These are phyloP conservation scores for Lolium multiflorum DNA, from an alignment of 176 grass and related monocot genomes.

Conservation along the genomic window DNA sequence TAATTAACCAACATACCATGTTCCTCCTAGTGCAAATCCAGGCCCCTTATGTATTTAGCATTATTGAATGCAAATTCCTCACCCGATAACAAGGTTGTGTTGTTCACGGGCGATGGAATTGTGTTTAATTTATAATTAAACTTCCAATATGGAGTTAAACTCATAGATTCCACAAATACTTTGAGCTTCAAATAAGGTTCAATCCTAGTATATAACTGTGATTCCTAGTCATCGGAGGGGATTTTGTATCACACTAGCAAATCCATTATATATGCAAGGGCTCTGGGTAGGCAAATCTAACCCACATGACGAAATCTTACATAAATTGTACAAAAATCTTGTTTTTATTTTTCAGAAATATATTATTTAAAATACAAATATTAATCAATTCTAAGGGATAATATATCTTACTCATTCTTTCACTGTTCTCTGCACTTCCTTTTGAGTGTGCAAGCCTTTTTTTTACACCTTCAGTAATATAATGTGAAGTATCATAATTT, in stretches of 20 bases:
- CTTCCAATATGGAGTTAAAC: neutral
- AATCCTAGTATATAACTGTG: neutral
- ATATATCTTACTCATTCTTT: no score
- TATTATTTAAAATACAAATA: no score
- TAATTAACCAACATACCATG: neutral
- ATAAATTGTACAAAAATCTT: neutral
- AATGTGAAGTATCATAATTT: neutral
- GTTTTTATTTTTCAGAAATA: no score
- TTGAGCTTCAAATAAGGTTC: neutral
- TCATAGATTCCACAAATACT: neutral
- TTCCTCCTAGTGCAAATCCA: neutral
- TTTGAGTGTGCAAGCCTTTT: neutral
- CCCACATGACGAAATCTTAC: neutral
- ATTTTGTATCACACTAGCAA: neutral
- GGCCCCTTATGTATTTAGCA: neutral
- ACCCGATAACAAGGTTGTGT: neutral
- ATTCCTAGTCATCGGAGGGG: neutral
- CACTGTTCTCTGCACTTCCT: rapidly evolving
- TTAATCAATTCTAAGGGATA: neutral
- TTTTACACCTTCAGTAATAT: neutral
- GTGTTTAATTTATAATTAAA: neutral
- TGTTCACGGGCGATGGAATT: neutral
- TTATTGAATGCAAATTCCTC: neutral
- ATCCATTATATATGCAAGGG: neutral
- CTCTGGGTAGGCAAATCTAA: neutral